Evolutionary conservation across 148 eudicot genomes (phyloP).

Genomic region (Polygonum aviculare): DNA sequence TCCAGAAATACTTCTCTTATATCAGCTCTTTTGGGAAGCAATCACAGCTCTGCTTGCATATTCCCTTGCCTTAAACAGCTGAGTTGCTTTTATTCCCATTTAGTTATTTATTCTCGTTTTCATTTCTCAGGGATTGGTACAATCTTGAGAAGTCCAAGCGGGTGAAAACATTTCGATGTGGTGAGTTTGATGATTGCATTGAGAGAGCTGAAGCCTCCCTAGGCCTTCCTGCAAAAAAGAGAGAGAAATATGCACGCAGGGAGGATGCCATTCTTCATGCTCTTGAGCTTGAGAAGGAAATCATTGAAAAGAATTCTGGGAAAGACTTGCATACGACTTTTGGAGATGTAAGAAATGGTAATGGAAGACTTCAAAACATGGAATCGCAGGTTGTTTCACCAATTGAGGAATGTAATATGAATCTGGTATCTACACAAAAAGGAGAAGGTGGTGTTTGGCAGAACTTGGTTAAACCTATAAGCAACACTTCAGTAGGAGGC

Average conservation of each 20-base stretch:
- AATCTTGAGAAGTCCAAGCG: slow-evolving; percentile 97
- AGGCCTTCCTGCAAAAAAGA: slow-evolving; percentile 80
- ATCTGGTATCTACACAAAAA: slow-evolving; percentile 18
- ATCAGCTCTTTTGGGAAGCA: not conserved
- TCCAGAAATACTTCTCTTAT: not conserved
- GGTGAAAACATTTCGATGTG: slow-evolving; percentile 95
- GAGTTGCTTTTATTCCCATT: slow-evolving; percentile 12
- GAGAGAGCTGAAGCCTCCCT: slow-evolving; percentile 84
- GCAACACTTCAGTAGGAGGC: slow-evolving; percentile 32
- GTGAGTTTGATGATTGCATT: slow-evolving; percentile 94
- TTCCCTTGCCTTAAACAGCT: not conserved
- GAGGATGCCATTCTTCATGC: slow-evolving; percentile 99
- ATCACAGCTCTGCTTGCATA: not conserved
- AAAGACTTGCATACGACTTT: slow-evolving; percentile 31
- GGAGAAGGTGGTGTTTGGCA: slow-evolving; percentile 25
- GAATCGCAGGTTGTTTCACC: slow-evolving; percentile 26
- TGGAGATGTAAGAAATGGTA: slow-evolving; percentile 30
- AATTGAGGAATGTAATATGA: slow-evolving; percentile 19
- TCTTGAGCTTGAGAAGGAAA: slow-evolving; percentile 79
- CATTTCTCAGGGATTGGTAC: slow-evolving; percentile 83
- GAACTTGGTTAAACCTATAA: slow-evolving; percentile 26
- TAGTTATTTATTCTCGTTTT: slow-evolving; percentile 8
- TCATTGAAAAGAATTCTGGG: slow-evolving; percentile 42
- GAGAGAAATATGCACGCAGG: slow-evolving; percentile 89
- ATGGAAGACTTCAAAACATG: slow-evolving; percentile 24